phyloP scores from a whole-genome alignment of 2,329 filamentous ascomycete genomes.

The Cladosporium sp. region DNA sequence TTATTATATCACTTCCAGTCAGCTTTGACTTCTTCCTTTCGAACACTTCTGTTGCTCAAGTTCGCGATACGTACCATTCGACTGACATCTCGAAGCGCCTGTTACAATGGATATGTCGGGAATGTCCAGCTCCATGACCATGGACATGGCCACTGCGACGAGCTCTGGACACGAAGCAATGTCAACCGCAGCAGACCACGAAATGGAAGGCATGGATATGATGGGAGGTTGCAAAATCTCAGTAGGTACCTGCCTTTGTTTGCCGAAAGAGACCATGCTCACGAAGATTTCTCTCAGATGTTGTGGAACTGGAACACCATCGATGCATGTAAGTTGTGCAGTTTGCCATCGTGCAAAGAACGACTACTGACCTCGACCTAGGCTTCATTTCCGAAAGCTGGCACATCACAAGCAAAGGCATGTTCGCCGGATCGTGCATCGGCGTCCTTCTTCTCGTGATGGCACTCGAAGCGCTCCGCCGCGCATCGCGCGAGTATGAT shows the following conservation, averaged over 20 bases:
- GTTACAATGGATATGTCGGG: slow-evolving; percentile 16
- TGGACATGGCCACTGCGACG: slow-evolving; percentile 16
- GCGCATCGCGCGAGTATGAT: slow-evolving; percentile 69
- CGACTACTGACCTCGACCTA: neutral
- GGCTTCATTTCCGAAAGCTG: slow-evolving; percentile 64
- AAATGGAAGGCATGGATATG: slow-evolving; percentile 22
- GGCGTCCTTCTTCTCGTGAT: slow-evolving; percentile 72
- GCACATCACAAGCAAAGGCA: slow-evolving; percentile 64
- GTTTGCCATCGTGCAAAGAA: neutral
- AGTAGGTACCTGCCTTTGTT: slow-evolving; percentile 21
- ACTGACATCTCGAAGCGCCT: neutral
- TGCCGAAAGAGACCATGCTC: neutral
- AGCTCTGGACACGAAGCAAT: slow-evolving; percentile 5
- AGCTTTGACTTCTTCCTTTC: no score
- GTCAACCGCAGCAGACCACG: slow-evolving; percentile 17
- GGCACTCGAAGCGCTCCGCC: slow-evolving; percentile 67
- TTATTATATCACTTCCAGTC: neutral
- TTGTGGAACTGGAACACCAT: slow-evolving; percentile 75
- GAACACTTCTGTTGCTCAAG: neutral
- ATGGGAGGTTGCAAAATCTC: slow-evolving; percentile 36
- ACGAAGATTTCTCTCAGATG: slow-evolving; percentile 54
- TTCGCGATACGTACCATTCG: neutral
- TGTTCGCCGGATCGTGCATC: slow-evolving; percentile 78
- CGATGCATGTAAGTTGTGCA: slow-evolving; percentile 46
- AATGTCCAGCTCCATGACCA: slow-evolving; percentile 15